Conservation (phyloP, 768 basidiomycete genomes). For the Podaxis carcinomalis region DNA sequence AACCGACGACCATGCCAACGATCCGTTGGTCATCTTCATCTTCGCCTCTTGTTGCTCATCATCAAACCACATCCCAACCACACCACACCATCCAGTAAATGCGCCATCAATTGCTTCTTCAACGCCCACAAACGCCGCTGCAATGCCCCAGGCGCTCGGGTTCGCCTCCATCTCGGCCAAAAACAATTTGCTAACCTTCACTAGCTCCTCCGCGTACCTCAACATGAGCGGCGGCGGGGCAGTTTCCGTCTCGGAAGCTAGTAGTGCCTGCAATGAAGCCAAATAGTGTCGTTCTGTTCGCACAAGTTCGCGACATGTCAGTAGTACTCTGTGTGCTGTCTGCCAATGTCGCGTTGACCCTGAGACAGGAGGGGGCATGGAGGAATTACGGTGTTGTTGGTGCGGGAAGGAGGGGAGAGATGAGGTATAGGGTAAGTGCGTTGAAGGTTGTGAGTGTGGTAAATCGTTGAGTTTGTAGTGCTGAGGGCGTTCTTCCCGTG, state of each 20-base stretch:
- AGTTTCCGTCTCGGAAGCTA: conserved; percentile 33
- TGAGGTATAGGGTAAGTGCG: conserved; percentile 17
- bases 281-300: conserved; percentile 42
- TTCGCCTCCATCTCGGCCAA: conserved; percentile 49
- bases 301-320: conserved; percentile 37
- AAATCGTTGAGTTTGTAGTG: neutral
- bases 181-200: conserved; percentile 45
- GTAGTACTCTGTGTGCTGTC: conserved; percentile 30
- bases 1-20: neutral
- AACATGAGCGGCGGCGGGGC: conserved; percentile 50
- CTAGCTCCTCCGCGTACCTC: conserved; percentile 45
- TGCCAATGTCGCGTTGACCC: conserved; percentile 27
- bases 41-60: neutral
- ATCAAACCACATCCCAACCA: conserved; percentile 46
- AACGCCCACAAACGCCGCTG: conserved; percentile 50
- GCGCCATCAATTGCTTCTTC: conserved; percentile 51
- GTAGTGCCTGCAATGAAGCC: conserved; percentile 27
- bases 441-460: neutral
- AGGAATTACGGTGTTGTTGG: conserved; percentile 18
- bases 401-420: conserved; percentile 22
- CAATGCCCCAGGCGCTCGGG: conserved; percentile 63
- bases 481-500: neutral
- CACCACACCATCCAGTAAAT: conserved; percentile 56
- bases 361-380: conserved; percentile 18
- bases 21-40: neutral